Conservation (phyloP, 2,329 filamentous ascomycete genomes). For the Trichoderma sp. region DNA sequence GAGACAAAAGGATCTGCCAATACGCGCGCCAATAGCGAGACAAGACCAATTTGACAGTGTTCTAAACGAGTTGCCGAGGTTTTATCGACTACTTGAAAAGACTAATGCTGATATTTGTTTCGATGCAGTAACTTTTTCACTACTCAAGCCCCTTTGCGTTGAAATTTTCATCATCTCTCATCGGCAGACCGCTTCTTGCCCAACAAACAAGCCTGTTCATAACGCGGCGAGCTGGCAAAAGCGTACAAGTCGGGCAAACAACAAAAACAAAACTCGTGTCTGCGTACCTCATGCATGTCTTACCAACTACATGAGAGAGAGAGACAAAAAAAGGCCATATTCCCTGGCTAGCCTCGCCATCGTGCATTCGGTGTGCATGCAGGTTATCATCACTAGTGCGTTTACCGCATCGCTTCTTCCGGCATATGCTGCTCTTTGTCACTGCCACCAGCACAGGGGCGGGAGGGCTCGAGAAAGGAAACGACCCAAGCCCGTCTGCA, state of each 20-base stretch:
- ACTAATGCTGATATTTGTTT: not conserved
- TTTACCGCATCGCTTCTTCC: not conserved
- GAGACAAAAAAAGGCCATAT: not conserved
- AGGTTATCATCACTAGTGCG: not conserved
- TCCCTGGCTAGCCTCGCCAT: not conserved
- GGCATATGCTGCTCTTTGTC: too few species aligned
- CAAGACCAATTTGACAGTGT: not conserved
- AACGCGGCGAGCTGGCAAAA: not conserved
- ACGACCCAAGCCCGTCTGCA: too few species aligned
- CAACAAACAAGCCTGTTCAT: not conserved
- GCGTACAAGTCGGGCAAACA: not conserved
- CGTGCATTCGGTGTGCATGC: constrained; percentile 26
- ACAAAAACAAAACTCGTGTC: not conserved
- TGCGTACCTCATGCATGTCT: not conserved
- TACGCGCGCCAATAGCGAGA: not conserved
- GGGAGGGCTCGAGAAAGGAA: too few species aligned
- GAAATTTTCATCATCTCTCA: too few species aligned
- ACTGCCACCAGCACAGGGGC: not conserved
- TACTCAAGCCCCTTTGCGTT: not conserved
- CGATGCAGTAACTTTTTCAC: not conserved
- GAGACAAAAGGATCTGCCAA: not conserved
- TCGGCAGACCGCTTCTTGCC: not conserved
- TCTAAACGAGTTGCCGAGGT: not conserved
- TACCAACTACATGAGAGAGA: not conserved
- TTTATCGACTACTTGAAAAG: not conserved